These are phyloP conservation scores for Aspergillus sp. DNA, from an alignment of 2,329 filamentous ascomycete species.

Conservation along the genomic window DNA sequence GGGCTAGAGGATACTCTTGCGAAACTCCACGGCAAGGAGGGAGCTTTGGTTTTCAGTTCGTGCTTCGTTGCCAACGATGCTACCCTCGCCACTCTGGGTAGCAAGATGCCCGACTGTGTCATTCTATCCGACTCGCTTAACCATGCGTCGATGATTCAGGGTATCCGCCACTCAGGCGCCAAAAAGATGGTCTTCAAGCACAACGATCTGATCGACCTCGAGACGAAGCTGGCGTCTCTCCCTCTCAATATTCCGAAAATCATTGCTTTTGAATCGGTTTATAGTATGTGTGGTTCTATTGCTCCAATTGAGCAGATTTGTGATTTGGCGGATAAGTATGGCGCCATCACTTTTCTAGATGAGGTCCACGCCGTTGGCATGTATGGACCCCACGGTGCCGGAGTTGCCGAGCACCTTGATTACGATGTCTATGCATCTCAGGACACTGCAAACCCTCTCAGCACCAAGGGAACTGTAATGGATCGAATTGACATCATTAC, in stretches of 20 bases:
- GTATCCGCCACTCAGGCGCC: constrained; percentile 93
- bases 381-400: constrained; percentile 94
- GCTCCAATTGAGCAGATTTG: constrained; percentile 95
- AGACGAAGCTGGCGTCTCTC: constrained; percentile 86
- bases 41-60: constrained; percentile 90
- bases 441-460: constrained; percentile 51
- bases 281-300: constrained; percentile 98
- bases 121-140: constrained; percentile 98
- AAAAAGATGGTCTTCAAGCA: constrained; percentile 99
- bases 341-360: constrained; percentile 94
- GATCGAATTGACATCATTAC: constrained; percentile 98
- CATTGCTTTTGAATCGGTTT: constrained; percentile 97
- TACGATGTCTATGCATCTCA: constrained; percentile 81
- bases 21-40: constrained; percentile 86
- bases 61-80: constrained; percentile 99
- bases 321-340: constrained; percentile 95
- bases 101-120: constrained; percentile 93
- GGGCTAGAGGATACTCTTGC: constrained; percentile 78
- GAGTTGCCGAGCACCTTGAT: constrained; percentile 95
- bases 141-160: constrained; percentile 99
- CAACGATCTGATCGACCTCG: constrained; percentile 90
- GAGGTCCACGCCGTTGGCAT: constrained; percentile 99
- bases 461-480: constrained; percentile 75
- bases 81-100: constrained; percentile 92
- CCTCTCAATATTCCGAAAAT: constrained; percentile 89